Conservation (phyloP, 768 basidiomycete genomes). For the Chalciporus chontae region DNA sequence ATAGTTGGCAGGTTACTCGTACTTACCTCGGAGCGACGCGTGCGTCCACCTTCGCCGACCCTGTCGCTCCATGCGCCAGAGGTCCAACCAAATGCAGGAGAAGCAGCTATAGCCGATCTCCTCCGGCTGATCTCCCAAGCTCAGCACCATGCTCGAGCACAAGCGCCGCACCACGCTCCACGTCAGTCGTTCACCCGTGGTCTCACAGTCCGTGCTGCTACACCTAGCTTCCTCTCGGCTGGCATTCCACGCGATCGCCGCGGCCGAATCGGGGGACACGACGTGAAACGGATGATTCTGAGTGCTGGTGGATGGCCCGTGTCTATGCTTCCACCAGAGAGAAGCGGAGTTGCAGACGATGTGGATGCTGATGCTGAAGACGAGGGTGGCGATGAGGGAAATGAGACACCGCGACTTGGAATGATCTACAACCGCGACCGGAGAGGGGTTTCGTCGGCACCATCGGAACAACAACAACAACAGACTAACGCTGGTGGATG, state of each 20-base stretch:
- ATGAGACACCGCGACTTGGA: conserved; percentile 52
- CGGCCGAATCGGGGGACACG: conserved; percentile 59
- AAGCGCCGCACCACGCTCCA: conserved; percentile 26
- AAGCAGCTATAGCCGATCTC: conserved; percentile 65
- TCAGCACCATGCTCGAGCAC: conserved; percentile 34
- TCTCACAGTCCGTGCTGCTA: conserved; percentile 25
- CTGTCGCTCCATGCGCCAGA: conserved; percentile 50
- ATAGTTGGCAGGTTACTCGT: conserved; percentile 58
- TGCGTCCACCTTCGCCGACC: conserved; percentile 52
- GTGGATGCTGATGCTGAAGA: conserved; percentile 31
- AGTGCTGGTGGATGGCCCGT: conserved; percentile 23
- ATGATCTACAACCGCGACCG: conserved; percentile 37
- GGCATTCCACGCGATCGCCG: conserved; percentile 74
- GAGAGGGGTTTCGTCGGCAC: conserved; percentile 18
- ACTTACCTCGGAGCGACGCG: conserved; percentile 65
- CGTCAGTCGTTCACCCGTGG: conserved; percentile 26
- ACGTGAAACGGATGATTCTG: conserved; percentile 28
- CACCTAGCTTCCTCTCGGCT: conserved; percentile 70
- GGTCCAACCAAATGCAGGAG: conserved; percentile 57
- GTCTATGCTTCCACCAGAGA: conserved; percentile 8
- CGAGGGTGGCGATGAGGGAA: conserved; percentile 45
- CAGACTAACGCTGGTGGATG: conserved; percentile 64
- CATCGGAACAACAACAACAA: conserved; percentile 33
- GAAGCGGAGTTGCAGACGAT: conserved; percentile 16
- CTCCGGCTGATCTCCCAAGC: conserved; percentile 60